A percentile compares a stretch with the other conserved stretches of the same genome.
Evolutionary conservation across 495 filamentous ascomycete species (phyloP).

Genomic region (Daldinia concentrica): DNA sequence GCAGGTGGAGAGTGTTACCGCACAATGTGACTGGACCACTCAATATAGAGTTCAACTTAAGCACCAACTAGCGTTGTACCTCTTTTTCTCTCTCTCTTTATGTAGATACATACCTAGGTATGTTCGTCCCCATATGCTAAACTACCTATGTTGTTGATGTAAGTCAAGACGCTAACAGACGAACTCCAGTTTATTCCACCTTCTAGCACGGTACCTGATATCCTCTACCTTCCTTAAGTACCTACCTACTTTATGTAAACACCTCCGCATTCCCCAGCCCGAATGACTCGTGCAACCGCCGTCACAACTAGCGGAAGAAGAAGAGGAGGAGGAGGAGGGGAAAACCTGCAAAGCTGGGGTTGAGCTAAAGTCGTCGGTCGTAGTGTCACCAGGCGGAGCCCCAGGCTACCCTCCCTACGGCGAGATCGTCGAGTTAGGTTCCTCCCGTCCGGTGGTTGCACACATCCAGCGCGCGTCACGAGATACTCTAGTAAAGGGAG

Average conservation of each 20-base stretch:
- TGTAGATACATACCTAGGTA: too few species aligned
- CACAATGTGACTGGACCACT: constrained; percentile 27
- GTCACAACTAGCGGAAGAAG: too few species aligned
- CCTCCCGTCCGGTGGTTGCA: neutral
- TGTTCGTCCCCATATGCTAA: too few species aligned
- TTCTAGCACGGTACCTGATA: too few species aligned
- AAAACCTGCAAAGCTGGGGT: neutral
- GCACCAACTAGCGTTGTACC: neutral
- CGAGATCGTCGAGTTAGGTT: constrained; percentile 13
- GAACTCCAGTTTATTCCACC: too few species aligned
- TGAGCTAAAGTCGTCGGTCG: neutral
- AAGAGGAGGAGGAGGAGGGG: neutral
- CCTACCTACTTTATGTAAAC: too few species aligned
- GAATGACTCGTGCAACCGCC: neutral
- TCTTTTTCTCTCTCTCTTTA: too few species aligned
- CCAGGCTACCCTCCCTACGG: neutral
- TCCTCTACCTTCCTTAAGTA: too few species aligned
- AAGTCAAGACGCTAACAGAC: too few species aligned
- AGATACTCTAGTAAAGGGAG: constrained; percentile 13
- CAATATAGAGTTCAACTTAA: constrained; percentile 1
- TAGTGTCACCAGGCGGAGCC: neutral
- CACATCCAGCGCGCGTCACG: constrained; percentile 26
- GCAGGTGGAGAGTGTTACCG: constrained; percentile 35
- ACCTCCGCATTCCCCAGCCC: neutral
- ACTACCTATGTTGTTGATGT: too few species aligned